Evolutionary conservation across 2,329 filamentous ascomycete genomes (phyloP).

Genomic region (Madurella fahalii): DNA sequence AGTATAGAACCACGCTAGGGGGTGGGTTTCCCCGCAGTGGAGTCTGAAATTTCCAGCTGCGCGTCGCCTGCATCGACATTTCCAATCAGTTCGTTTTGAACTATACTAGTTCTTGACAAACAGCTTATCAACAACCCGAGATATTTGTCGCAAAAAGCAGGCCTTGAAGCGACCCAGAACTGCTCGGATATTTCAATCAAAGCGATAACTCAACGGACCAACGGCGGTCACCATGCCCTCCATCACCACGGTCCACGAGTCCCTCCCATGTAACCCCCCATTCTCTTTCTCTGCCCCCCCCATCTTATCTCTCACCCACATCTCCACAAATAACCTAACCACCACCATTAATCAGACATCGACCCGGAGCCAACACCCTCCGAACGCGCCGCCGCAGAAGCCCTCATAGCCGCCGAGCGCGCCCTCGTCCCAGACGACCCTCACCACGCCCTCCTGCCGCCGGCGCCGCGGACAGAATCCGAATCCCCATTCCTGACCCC

Average conservation of each 20-base stretch:
- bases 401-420: slow-evolving; percentile 66
- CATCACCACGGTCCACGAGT: slow-evolving; percentile 69
- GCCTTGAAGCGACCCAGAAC: not conserved
- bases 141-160: not conserved
- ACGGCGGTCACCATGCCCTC: slow-evolving; percentile 57
- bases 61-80: not conserved
- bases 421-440: slow-evolving; percentile 37
- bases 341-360: slow-evolving; percentile 58
- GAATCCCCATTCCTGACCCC: slow-evolving; percentile 57
- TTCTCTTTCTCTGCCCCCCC: slow-evolving; percentile 18
- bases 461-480: slow-evolving; percentile 39
- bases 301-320: slow-evolving; percentile 8
- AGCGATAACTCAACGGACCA: not conserved
- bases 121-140: not conserved
- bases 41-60: not conserved
- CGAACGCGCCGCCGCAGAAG: slow-evolving; percentile 62
- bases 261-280: slow-evolving; percentile 65
- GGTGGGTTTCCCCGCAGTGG: not conserved
- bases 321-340: not conserved
- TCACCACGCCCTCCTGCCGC: slow-evolving; percentile 58
- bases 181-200: not conserved
- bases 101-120: too few species aligned
- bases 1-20: too few species aligned
- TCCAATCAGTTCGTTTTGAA: too few species aligned
- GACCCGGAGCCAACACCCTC: slow-evolving; percentile 64